These are phyloP conservation scores for Spathaspora gorwiae DNA, from an alignment of 805 yeast genomes.

Conservation along the genomic window DNA sequence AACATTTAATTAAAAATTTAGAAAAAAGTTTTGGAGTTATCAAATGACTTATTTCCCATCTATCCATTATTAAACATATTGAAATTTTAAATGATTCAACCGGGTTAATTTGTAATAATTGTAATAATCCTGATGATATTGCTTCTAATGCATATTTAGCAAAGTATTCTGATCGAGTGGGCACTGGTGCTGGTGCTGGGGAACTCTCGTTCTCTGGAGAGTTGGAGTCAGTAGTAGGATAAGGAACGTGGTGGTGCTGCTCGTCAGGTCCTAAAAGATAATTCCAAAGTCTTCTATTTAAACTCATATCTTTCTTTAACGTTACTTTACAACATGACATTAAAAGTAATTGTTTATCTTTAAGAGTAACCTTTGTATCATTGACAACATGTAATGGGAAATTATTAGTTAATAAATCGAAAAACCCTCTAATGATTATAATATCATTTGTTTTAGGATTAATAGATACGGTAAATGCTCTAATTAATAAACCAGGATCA, in stretches of 20 bases:
- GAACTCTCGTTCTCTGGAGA: too few species aligned
- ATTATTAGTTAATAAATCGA: conserved; percentile 70
- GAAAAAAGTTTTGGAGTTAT: conserved; percentile 67
- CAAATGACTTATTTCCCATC: conserved; percentile 87
- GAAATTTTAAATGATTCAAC: conserved; percentile 60
- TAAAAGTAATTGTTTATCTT: conserved; percentile 57
- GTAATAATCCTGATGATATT: conserved; percentile 51
- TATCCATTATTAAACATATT: conserved; percentile 69
- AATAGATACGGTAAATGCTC: conserved; percentile 71
- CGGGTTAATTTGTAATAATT: conserved; percentile 33
- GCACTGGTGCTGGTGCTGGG: neutral
- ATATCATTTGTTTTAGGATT: conserved; percentile 49
- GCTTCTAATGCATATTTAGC: conserved; percentile 47
- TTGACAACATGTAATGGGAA: conserved; percentile 63
- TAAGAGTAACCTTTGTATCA: conserved; percentile 39
- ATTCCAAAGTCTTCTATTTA: conserved; percentile 88
- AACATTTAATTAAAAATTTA: conserved; percentile 56
- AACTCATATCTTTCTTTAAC: conserved; percentile 83
- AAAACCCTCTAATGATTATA: conserved; percentile 77
- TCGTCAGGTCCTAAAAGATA: conserved; percentile 84
- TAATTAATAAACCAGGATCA: conserved; percentile 70
- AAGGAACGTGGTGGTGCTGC: conserved; percentile 6
- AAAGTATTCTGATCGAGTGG: conserved; percentile 54
- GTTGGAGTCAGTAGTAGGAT: neutral
- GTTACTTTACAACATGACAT: conserved; percentile 65